These are phyloP conservation scores for Boletus subcaerulescens DNA, from an alignment of 768 basidiomycete species.

Conservation along the genomic window DNA sequence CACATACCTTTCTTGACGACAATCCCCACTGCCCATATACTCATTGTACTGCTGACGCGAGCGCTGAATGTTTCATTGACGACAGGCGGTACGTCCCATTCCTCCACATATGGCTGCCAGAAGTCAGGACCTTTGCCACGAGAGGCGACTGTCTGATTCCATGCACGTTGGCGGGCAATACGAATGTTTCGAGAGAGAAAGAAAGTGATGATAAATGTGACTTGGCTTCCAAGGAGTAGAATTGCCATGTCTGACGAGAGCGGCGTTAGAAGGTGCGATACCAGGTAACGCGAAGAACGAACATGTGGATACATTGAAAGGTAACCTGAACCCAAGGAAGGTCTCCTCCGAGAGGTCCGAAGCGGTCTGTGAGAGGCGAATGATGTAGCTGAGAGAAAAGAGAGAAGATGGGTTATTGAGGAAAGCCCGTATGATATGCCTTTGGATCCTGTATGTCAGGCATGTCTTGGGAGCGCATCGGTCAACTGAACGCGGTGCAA, in stretches of 20 bases:
- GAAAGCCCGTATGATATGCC: slow-evolving; percentile 50
- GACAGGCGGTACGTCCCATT: slow-evolving; percentile 64
- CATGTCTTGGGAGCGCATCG: slow-evolving; percentile 42
- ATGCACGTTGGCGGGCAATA: slow-evolving; percentile 73
- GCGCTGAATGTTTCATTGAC: slow-evolving; percentile 32
- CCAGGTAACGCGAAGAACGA: slow-evolving; percentile 6
- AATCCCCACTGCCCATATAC: slow-evolving; percentile 13
- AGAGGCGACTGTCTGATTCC: slow-evolving; percentile 79
- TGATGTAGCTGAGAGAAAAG: slow-evolving; percentile 25
- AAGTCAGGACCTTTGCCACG: slow-evolving; percentile 80
- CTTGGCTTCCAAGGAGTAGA: slow-evolving; percentile 69
- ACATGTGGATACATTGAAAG: slow-evolving; percentile 74
- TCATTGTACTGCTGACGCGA: slow-evolving; percentile 10
- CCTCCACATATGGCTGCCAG: slow-evolving; percentile 82
- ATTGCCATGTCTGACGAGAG: slow-evolving; percentile 61
- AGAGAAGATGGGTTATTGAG: slow-evolving; percentile 27
- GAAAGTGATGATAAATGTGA: slow-evolving; percentile 73
- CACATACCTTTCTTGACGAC: slow-evolving; percentile 24
- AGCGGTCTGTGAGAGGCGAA: slow-evolving; percentile 28
- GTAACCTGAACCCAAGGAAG: slow-evolving; percentile 61
- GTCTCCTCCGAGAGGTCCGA: slow-evolving; percentile 42
- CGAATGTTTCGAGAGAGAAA: slow-evolving; percentile 83
- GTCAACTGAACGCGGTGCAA: slow-evolving; percentile 23
- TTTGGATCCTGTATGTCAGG: slow-evolving; percentile 71
- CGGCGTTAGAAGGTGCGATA: background rate